Evolutionary conservation across 108 stramenopile genomes (phyloP).

Genomic region (Aurantiochytrium sp.): DNA sequence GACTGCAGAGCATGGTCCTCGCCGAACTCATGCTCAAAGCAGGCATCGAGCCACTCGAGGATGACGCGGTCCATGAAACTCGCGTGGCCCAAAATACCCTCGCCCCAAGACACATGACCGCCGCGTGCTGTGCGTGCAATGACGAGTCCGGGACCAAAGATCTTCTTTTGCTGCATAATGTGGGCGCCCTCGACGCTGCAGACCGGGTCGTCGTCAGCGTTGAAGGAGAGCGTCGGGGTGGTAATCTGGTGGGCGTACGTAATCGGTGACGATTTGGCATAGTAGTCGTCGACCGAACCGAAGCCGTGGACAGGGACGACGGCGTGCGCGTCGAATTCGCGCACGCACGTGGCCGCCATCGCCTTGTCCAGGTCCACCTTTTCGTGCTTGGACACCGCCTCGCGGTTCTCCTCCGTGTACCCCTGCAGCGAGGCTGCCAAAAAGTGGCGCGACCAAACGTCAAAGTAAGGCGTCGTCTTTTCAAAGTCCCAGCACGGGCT

Average conservation of each 20-base stretch:
- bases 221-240: background rate
- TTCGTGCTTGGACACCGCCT: background rate
- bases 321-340: slow-evolving; percentile 13
- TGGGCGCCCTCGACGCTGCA: slow-evolving; percentile 1
- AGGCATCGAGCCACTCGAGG: slow-evolving; percentile 1
- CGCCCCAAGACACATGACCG: background rate
- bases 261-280: background rate
- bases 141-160: background rate
- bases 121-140: background rate
- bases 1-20: background rate
- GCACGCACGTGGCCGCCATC: background rate
- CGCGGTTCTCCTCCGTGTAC: background rate
- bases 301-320: background rate
- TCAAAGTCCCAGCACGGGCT: background rate
- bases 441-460: background rate
- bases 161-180: background rate
- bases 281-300: slow-evolving; percentile 10
- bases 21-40: background rate
- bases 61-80: slow-evolving; percentile 13
- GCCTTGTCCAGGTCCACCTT: background rate
- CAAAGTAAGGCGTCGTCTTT: background rate
- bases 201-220: slow-evolving; percentile 22
- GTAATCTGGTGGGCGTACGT: background rate
- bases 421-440: background rate
- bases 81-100: background rate